Conservation (phyloP, 108 stramenopile genomes). For the Cyclotella sp. region DNA sequence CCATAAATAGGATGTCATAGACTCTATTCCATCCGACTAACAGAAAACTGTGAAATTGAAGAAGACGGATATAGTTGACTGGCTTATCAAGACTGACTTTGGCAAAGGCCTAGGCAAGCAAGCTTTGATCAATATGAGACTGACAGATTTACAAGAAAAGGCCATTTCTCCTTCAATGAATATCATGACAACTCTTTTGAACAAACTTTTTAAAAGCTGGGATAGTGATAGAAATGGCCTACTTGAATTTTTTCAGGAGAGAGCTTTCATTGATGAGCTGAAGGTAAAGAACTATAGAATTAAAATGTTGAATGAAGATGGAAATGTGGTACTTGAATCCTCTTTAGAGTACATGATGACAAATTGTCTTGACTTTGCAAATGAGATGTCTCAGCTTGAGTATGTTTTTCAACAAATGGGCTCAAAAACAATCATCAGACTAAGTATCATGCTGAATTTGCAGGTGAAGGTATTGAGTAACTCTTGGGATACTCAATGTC, state of each 20-base stretch:
- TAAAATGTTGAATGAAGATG: no score
- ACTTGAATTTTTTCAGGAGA: conserved; percentile 30
- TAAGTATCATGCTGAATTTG: conserved; percentile 46
- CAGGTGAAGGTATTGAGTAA: conserved; percentile 53
- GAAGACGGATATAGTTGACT: neutral
- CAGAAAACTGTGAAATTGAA: neutral
- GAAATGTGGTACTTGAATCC: conserved; percentile 5
- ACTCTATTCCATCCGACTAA: neutral
- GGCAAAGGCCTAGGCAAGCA: neutral
- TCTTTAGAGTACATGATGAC: conserved; percentile 8
- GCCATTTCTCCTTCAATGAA: neutral
- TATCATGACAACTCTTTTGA: neutral
- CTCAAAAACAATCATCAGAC: conserved; percentile 15
- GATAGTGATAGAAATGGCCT: conserved; percentile 28
- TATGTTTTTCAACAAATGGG: neutral
- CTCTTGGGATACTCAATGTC: conserved; percentile 33
- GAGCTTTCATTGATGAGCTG: conserved; percentile 28
- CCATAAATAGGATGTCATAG: neutral
- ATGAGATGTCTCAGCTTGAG: no score
- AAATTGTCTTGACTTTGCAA: neutral
- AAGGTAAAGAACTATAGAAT: conserved; percentile 11
- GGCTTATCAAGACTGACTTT: neutral
- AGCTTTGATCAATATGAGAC: neutral
- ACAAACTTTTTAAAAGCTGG: conserved; percentile 23
- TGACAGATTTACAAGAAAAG: neutral